Conservation (phyloP, 1,139 yeast genomes). For the Hemisphaericaspora xylofermentans region DNA sequence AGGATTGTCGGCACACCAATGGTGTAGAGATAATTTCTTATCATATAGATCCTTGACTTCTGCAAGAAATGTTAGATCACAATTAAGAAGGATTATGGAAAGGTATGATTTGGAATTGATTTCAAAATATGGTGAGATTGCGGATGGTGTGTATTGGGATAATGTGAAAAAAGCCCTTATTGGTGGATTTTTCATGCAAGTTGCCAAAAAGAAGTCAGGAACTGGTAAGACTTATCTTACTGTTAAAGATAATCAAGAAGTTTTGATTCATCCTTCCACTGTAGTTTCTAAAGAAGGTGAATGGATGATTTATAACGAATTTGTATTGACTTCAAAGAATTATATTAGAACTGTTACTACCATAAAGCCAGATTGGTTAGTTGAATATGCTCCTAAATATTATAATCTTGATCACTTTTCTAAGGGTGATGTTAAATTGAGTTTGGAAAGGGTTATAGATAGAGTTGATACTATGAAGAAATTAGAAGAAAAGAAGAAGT, state of each 20-base stretch:
- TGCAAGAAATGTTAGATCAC: slow-evolving; percentile 84
- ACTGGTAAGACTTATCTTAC: slow-evolving; percentile 71
- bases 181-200: slow-evolving; percentile 98
- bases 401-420: slow-evolving; percentile 72
- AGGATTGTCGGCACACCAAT: slow-evolving; percentile 58
- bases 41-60: slow-evolving; percentile 79
- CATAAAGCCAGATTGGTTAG: slow-evolving; percentile 87
- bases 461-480: slow-evolving; percentile 46
- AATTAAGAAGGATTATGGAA: slow-evolving; percentile 81
- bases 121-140: slow-evolving; percentile 70
- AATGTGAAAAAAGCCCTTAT: slow-evolving; percentile 83
- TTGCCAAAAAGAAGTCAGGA: slow-evolving; percentile 80
- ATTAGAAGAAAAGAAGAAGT: slow-evolving; percentile 26
- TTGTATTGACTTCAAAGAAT: slow-evolving; percentile 89
- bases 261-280: slow-evolving; percentile 88
- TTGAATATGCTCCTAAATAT: slow-evolving; percentile 84
- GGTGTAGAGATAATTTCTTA: slow-evolving; percentile 92
- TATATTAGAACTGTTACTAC: slow-evolving; percentile 94
- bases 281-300: slow-evolving; percentile 77
- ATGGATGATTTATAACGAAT: slow-evolving; percentile 93
- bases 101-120: slow-evolving; percentile 71
- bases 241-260: slow-evolving; percentile 94
- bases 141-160: slow-evolving; percentile 65
- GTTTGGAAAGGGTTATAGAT: slow-evolving; percentile 67
- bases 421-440: slow-evolving; percentile 80